Conservation (phyloP, 2,329 filamentous ascomycete species). For the Cercospora beticola region DNA sequence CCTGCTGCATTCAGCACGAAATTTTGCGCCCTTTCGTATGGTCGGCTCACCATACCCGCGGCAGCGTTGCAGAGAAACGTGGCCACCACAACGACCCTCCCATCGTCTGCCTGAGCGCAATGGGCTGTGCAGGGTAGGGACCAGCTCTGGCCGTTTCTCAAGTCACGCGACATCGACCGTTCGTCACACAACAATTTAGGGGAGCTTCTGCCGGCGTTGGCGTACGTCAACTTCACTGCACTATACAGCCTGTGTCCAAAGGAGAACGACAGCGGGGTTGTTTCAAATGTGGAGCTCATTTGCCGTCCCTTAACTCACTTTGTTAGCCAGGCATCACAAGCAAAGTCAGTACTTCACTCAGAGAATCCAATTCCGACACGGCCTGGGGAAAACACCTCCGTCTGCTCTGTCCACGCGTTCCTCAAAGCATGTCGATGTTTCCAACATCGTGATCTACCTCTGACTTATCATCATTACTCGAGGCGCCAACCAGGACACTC, state of each 20-base stretch:
- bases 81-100: constrained; percentile 1
- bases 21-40: neutral
- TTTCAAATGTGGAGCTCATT: neutral
- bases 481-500: neutral
- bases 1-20: neutral
- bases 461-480: neutral
- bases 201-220: neutral
- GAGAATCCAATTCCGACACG: neutral
- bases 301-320: neutral
- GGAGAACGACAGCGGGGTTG: neutral
- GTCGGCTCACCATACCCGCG: neutral
- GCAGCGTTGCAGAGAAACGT: neutral
- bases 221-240: neutral
- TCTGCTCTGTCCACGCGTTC: neutral
- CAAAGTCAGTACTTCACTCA: neutral
- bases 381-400: neutral
- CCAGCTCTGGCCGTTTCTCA: neutral
- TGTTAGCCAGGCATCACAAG: neutral
- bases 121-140: neutral
- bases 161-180: constrained; percentile 2
- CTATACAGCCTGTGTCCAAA: neutral
- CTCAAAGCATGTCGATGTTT: neutral
- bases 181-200: neutral
- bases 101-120: neutral
- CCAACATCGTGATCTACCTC: neutral